phyloP scores from a whole-genome alignment of 2,329 filamentous ascomycete genomes.

The Zelopaecilomyces penicillatus region DNA sequence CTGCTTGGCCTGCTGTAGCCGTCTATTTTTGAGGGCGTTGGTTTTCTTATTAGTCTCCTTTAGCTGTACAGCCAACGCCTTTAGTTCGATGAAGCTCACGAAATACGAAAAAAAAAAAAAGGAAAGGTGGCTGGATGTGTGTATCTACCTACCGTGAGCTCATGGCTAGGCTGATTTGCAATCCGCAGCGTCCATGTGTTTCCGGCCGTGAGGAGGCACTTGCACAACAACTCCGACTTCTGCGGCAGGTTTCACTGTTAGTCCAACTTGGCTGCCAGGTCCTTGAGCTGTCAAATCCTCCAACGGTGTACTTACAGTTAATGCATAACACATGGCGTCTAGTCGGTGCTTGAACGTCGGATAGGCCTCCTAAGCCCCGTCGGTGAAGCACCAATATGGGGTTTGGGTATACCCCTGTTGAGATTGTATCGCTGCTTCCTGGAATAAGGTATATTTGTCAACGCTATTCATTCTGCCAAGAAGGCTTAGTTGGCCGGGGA shows the following conservation, averaged over 20 bases:
- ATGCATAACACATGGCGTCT: constrained; percentile 16
- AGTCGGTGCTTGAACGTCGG: constrained; percentile 16
- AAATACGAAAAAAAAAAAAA: neutral
- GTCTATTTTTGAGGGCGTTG: constrained; percentile 15
- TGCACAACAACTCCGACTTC: constrained; percentile 20
- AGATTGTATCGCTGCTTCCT: constrained; percentile 15
- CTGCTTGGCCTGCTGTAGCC: constrained; percentile 6
- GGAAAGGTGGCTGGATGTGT: neutral
- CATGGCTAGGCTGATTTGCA: constrained; percentile 18
- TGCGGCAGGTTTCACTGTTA: constrained; percentile 1
- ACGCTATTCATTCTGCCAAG: neutral
- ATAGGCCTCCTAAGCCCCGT: constrained; percentile 22
- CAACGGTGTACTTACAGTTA: constrained; percentile 9
- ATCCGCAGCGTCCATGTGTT: constrained; percentile 17
- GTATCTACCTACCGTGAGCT: constrained; percentile 12
- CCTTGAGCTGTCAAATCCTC: neutral
- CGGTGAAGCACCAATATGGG: constrained; percentile 18
- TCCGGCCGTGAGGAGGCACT: constrained; percentile 17
- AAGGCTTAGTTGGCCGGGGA: neutral
- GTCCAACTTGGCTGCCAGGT: neutral
- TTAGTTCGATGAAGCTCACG: too few species aligned
- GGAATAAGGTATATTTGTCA: neutral
- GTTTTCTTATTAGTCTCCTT: constrained; percentile 18
- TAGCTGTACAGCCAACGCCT: neutral
- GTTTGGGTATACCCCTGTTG: constrained; percentile 18